Conservation (phyloP, 139 green algal genomes). For the Closterium sp. region DNA sequence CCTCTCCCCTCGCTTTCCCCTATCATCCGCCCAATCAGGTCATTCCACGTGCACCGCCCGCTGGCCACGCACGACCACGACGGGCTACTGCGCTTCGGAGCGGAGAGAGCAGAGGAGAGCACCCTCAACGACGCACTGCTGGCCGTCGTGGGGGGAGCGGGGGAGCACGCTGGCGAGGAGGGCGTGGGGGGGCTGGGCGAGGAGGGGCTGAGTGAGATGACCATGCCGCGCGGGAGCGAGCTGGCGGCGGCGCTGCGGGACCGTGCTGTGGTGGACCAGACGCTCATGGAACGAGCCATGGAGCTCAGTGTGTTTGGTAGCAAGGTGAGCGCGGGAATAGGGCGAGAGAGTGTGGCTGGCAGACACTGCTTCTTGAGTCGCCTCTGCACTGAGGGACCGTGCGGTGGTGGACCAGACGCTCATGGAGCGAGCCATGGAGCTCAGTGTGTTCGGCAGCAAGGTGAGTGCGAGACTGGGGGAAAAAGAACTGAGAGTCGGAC, state of each 20-base stretch:
- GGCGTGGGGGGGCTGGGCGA: neutral
- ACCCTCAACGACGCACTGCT: neutral
- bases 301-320: neutral
- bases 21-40: neutral
- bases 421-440: neutral
- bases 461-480: neutral
- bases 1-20: neutral
- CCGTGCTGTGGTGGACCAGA: neutral
- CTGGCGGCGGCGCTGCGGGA: neutral
- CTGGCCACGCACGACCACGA: neutral
- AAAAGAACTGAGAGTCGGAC: neutral
- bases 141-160: neutral
- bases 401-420: neutral
- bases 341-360: neutral
- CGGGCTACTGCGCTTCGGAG: neutral
- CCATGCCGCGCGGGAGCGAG: neutral
- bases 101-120: neutral
- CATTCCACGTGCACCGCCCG: neutral
- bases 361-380: neutral
- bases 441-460: neutral
- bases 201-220: neutral
- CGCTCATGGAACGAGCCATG: neutral
- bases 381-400: neutral
- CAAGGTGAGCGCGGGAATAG: neutral
- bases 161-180: neutral